These are phyloP conservation scores for Lobosporangium transversale DNA, from an alignment of 192 early-diverging fungal species.

Conservation along the genomic window DNA sequence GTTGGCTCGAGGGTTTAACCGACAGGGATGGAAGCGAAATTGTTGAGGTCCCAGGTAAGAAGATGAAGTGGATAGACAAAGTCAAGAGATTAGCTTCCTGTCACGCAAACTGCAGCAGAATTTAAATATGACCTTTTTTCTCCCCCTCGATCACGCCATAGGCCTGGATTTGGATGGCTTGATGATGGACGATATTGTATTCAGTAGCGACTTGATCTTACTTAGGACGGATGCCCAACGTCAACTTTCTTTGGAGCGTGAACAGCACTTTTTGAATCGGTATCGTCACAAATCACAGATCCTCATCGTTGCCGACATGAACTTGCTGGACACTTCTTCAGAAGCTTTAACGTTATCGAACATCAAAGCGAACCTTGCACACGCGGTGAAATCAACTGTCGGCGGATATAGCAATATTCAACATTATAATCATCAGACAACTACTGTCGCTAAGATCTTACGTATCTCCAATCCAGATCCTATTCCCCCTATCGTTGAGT, in stretches of 20 bases:
- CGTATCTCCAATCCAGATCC: constrained; percentile 48
- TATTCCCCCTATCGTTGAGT: constrained; percentile 23
- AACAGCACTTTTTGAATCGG: constrained; percentile 44
- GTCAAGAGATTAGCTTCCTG: not conserved
- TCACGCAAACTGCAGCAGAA: no score
- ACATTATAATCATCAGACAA: not conserved
- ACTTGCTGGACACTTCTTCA: not conserved
- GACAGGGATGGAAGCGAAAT: constrained; percentile 38
- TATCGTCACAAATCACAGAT: constrained; percentile 52
- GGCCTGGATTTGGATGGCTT: constrained; percentile 45
- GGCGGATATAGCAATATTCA: constrained; percentile 41
- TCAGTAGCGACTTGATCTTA: constrained; percentile 42
- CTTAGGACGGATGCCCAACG: constrained; percentile 39
- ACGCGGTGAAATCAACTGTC: constrained; percentile 27
- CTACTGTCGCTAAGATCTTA: constrained; percentile 26
- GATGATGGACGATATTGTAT: constrained; percentile 50
- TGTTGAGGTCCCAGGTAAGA: constrained; percentile 45
- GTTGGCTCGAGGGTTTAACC: constrained; percentile 34
- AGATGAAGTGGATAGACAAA: not conserved
- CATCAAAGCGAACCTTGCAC: constrained; percentile 34
- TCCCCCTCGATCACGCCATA: not conserved
- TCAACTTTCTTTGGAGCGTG: constrained; percentile 41
- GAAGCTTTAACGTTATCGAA: constrained; percentile 32
- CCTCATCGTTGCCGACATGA: constrained; percentile 43
- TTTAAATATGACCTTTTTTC: not conserved